Evolutionary conservation across 805 yeast genomes (phyloP), one percentile per base, ranked within the genome.

Genomic region (Teunomyces lycoperdinae): DNA sequence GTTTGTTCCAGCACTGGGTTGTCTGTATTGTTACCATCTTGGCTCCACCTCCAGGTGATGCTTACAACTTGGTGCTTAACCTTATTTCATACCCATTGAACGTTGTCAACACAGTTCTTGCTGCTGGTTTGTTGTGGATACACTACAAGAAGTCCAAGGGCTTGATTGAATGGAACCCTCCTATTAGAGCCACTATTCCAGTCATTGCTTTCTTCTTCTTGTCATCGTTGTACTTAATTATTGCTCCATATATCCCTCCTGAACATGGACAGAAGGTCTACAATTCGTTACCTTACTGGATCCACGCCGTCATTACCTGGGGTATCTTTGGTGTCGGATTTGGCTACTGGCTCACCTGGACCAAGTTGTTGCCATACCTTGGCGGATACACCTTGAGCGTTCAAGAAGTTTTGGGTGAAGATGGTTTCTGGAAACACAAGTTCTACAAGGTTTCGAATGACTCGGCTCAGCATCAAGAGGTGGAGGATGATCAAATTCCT

Each of bases 41-140:
- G 41, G 94, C 92, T 3, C 72, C 72, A 36, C 92, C 94, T 14
- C 87, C 91, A 24, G 95, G 94, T 48, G 95, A 87, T 61, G 95
- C 95, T 42, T 88, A 87, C 71, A 85, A 86, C 65, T 85, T 89
- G 63, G 81, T 88, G 55, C 64, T 86, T 65, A 87, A 89, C 67
- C 74, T 89, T 71, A 84, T 87, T 57, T 83, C 92, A 2, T 88
- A 88, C 64, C 92, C 96, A 43, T 78, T 84, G 70, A 85, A 88
- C 60, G 84, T 88, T 44, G 85, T 88, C 58, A 85, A 87, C 63
- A 70, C 83, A 28, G 72, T 74, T 39, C 81, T 88, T 34, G 83
- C 86, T 13, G 58, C 76, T 45, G 96, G 87, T 14, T 70, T 84
- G 55, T 62, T 87, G 43, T 78, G 75, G 61, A 66, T 86, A 43